Conservation (phyloP, 495 filamentous ascomycete genomes). For the Gamarada debralockiae region DNA sequence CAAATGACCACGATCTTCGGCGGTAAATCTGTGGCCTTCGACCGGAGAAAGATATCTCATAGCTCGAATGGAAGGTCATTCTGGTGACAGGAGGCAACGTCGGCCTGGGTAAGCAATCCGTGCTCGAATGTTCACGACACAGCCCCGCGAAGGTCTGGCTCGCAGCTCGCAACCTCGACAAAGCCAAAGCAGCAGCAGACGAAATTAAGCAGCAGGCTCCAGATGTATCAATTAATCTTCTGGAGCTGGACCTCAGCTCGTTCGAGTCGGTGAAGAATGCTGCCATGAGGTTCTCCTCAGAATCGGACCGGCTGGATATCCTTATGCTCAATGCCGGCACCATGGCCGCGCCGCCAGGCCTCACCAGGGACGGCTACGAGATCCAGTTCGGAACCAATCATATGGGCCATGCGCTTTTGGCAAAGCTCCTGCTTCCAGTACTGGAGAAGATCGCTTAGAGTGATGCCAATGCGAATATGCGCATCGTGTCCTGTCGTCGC, state of each 20-base stretch:
- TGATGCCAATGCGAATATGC: too few species aligned
- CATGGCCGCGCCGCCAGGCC: constrained; percentile 45
- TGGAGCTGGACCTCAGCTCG: constrained; percentile 23
- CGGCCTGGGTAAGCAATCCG: constrained; percentile 62
- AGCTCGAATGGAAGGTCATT: too few species aligned
- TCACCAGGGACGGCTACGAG: constrained; percentile 59
- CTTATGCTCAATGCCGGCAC: constrained; percentile 68
- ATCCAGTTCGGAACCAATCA: constrained; percentile 67
- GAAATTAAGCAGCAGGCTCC: constrained; percentile 42
- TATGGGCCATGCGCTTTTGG: constrained; percentile 64
- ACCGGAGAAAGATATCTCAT: too few species aligned
- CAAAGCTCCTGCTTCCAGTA: constrained; percentile 57
- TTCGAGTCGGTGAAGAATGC: constrained; percentile 17
- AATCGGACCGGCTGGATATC: constrained; percentile 39
- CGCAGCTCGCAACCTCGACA: constrained; percentile 49
- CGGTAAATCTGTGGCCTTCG: too few species aligned
- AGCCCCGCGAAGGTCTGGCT: constrained; percentile 57
- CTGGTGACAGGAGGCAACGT: constrained; percentile 51
- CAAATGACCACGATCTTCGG: too few species aligned
- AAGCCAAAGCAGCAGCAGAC: constrained; percentile 43
- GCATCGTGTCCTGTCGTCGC: too few species aligned
- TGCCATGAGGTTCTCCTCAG: constrained; percentile 8
- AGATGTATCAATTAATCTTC: constrained; percentile 7
- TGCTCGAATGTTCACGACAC: constrained; percentile 57
- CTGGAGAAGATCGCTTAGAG: constrained; percentile 39